These are phyloP conservation scores for Collybiopsis confluens DNA, from an alignment of 768 basidiomycete genomes.

Conservation along the genomic window DNA sequence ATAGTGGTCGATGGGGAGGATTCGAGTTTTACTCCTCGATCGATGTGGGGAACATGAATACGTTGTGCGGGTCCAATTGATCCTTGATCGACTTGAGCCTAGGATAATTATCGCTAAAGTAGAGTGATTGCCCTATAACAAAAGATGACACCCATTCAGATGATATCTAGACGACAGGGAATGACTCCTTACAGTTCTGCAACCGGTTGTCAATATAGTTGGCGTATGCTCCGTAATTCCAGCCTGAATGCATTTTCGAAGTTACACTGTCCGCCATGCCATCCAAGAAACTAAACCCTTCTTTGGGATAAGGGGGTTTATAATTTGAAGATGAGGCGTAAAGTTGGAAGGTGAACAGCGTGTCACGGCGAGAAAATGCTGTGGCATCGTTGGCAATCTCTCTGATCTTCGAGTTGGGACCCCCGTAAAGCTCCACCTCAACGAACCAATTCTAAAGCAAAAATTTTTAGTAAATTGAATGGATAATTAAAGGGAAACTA, in stretches of 20 bases:
- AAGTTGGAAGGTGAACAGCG: slow-evolving; percentile 30
- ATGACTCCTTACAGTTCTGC: slow-evolving; percentile 27
- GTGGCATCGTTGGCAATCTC: slow-evolving; percentile 21
- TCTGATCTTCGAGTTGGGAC: slow-evolving; percentile 28
- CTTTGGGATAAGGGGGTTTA: slow-evolving; percentile 25
- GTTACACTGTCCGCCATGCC: slow-evolving; percentile 24
- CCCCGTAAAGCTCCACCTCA: slow-evolving; percentile 26
- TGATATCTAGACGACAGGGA: not conserved
- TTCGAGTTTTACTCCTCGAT: slow-evolving; percentile 17
- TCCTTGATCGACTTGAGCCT: slow-evolving; percentile 28
- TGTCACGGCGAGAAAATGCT: slow-evolving; percentile 28
- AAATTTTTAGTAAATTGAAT: no score
- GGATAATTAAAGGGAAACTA: no score
- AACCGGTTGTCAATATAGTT: slow-evolving; percentile 37
- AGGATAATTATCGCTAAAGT: slow-evolving; percentile 27
- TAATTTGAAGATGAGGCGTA: slow-evolving; percentile 24
- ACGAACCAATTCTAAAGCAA: slow-evolving; percentile 20
- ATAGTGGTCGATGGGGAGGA: no score
- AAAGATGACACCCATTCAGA: not conserved
- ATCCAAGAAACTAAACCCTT: slow-evolving; percentile 33
- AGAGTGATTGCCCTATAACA: slow-evolving; percentile 26
- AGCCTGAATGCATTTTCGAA: slow-evolving; percentile 21
- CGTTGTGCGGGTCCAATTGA: slow-evolving; percentile 28
- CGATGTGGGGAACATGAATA: slow-evolving; percentile 35
- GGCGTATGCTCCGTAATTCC: slow-evolving; percentile 31